These are phyloP conservation scores for Pestalotiopsis sp. DNA, from an alignment of 2,329 filamentous ascomycete genomes.

Conservation along the genomic window DNA sequence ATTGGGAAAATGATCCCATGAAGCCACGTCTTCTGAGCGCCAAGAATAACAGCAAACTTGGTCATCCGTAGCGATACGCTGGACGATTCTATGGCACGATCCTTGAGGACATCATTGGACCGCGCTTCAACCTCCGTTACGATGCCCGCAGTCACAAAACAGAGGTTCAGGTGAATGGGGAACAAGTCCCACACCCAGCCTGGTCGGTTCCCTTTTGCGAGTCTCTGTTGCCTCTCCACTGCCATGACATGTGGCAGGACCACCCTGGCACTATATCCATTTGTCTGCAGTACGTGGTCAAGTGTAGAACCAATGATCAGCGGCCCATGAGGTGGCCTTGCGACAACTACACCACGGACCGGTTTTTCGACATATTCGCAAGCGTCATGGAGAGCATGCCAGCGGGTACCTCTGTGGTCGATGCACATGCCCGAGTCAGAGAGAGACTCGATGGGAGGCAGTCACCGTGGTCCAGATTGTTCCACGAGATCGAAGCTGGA, in stretches of 20 bases:
- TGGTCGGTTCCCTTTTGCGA: neutral
- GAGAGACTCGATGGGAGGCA: neutral
- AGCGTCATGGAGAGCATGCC: neutral
- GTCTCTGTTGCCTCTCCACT: neutral
- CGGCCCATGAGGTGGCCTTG: conserved; percentile 11
- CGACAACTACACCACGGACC: conserved; percentile 9
- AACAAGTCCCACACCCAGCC: neutral
- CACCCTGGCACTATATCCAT: conserved; percentile 6
- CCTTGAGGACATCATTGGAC: neutral
- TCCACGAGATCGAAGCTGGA: neutral
- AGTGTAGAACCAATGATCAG: conserved; percentile 15
- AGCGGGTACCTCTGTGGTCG: neutral
- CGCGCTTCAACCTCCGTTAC: neutral
- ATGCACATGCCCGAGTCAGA: neutral
- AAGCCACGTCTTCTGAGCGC: neutral
- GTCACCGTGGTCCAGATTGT: neutral
- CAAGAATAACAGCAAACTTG: neutral
- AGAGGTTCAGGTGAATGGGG: neutral
- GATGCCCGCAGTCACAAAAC: neutral
- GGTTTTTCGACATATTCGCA: conserved; percentile 3
- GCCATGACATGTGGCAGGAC: conserved; percentile 7
- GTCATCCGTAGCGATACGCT: neutral
- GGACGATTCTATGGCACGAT: neutral
- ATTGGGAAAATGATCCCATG: neutral
- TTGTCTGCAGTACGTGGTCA: conserved; percentile 13